Base-by-base conservation (phyloP, 73 alveolate genomes). In the Strombidium stylifer region DNA sequence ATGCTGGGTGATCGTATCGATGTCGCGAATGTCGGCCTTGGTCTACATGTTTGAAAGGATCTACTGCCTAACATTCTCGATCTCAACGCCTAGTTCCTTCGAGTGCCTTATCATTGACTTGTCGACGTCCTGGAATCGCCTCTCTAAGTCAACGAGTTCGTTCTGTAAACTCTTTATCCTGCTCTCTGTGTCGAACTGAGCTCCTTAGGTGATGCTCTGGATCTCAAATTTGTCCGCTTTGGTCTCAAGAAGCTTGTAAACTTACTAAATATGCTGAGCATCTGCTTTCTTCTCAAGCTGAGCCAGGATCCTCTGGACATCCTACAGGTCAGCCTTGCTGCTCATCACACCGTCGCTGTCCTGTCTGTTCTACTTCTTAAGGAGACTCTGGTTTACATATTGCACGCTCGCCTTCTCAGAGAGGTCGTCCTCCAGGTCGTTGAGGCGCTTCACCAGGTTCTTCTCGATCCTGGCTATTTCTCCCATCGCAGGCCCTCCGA, bases 271-370 rank as follows among this genome's bases (percentile, higher is more conserved):
- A 21, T 49, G 37, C 0, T 41, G 12, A 20, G 37, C 2, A 27
- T 72, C 84, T 0, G 62, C 80, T 53, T 81, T 81, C 16, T 59
- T 41, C 14, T 73, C 84, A 2, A 81, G 65, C 24, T 42, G 37
- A 0, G 69, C 32, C 31, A 73, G 35, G 3, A 73, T 59, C 28
- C 66, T 72, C 42, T 65, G 58, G 16, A 81, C 24, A 45, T 81
- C 87, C 23, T 61, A 58, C 12, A 69, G 30, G n/a, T 77, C 89
- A 51, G 88, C 88, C 42, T 75, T 75, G 45, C 59, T 75, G 39
- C 82, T 70, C 11, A 78, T 16, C n/a, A 78, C 56, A n/a, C 81
- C 71, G 20, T 78, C 85, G 8, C 56, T 69, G 14, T 78, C 90
- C 26, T 46, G 55, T 57, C 61, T 68, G 67, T 78, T 77, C 1